phyloP scores from a whole-genome alignment of 805 yeast species.

The Lachancea cidri region DNA sequence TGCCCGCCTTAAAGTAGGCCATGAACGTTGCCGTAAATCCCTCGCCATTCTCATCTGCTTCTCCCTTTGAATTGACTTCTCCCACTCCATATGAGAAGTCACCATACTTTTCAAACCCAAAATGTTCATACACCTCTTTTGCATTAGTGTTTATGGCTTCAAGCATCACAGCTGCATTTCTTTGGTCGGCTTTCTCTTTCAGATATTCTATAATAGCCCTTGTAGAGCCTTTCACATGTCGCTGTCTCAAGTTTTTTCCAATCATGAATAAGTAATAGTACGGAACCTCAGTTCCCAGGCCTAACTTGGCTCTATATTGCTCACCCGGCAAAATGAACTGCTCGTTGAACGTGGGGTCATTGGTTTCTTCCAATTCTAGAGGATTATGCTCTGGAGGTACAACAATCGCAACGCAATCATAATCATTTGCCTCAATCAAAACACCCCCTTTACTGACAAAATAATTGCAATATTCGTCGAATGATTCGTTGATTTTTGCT shows the following conservation, averaged over 20 bases:
- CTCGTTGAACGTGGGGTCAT: slow-evolving; percentile 4
- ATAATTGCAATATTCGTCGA: slow-evolving; percentile 9
- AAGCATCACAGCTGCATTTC: slow-evolving; percentile 8
- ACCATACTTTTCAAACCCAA: not conserved
- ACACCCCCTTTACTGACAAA: slow-evolving; percentile 11
- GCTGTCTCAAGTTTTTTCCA: slow-evolving; percentile 10
- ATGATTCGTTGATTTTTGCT: slow-evolving; percentile 7
- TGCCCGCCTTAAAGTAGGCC: slow-evolving; percentile 1
- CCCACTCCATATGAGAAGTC: slow-evolving; percentile 9
- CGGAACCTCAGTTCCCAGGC: slow-evolving; percentile 5
- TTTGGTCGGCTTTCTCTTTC: slow-evolving; percentile 7
- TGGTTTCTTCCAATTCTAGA: slow-evolving; percentile 8
- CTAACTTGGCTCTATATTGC: slow-evolving; percentile 6
- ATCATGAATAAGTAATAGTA: slow-evolving; percentile 11
- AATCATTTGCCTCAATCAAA: slow-evolving; percentile 10
- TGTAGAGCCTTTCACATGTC: slow-evolving; percentile 9
- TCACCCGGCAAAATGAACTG: slow-evolving; percentile 1
- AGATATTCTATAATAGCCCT: slow-evolving; percentile 12
- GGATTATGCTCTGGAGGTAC: slow-evolving; percentile 10
- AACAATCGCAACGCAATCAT: slow-evolving; percentile 10
- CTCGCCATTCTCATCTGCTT: not conserved
- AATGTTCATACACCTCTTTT: slow-evolving; percentile 2
- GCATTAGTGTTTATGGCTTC: slow-evolving; percentile 10
- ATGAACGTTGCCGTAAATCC: not conserved
- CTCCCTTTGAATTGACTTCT: slow-evolving; percentile 11